Percentiles rank a stretch among this genome's conserved stretches.
phyloP scores from a whole-genome alignment of 306 rosid species.

The Pyrus bretschneideri region DNA sequence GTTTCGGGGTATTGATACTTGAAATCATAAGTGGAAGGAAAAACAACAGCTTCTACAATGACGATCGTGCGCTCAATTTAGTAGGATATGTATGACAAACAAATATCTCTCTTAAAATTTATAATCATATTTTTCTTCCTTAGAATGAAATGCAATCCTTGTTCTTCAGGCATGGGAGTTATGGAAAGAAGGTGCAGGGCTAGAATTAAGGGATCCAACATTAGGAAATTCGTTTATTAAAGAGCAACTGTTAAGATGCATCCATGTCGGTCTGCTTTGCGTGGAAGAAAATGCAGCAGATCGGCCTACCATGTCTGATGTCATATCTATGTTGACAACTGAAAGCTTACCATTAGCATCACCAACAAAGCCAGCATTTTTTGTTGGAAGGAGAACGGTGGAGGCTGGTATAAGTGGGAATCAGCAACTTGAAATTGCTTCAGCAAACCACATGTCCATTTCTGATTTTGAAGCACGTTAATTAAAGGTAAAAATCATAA shows the following conservation, averaged over 20 bases:
- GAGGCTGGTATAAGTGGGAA: neutral
- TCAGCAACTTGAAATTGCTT: neutral
- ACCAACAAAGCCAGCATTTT: conserved; percentile 11
- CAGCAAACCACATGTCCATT: neutral
- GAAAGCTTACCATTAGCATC: neutral
- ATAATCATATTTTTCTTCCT: neutral
- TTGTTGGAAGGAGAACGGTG: neutral
- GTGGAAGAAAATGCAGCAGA: conserved; percentile 6
- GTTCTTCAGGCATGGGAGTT: conserved; percentile 12
- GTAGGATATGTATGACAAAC: conserved; percentile 12
- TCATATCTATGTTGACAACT: conserved; percentile 17
- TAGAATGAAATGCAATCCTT: neutral
- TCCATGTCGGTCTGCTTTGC: conserved; percentile 6
- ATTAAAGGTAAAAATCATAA: no score
- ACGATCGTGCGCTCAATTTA: neutral
- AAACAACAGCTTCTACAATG: conserved; percentile 7
- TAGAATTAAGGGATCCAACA: conserved; percentile 10
- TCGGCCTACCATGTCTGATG: conserved; percentile 21
- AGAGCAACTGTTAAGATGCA: conserved; percentile 18
- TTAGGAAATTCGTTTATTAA: neutral
- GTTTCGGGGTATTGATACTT: conserved; percentile 1
- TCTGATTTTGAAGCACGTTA: no score
- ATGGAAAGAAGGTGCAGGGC: neutral
- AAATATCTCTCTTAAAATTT: neutral
- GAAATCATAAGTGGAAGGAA: neutral